Conservation (phyloP, 2,329 filamentous ascomycete genomes). For the Cladophialophora carrionii region DNA sequence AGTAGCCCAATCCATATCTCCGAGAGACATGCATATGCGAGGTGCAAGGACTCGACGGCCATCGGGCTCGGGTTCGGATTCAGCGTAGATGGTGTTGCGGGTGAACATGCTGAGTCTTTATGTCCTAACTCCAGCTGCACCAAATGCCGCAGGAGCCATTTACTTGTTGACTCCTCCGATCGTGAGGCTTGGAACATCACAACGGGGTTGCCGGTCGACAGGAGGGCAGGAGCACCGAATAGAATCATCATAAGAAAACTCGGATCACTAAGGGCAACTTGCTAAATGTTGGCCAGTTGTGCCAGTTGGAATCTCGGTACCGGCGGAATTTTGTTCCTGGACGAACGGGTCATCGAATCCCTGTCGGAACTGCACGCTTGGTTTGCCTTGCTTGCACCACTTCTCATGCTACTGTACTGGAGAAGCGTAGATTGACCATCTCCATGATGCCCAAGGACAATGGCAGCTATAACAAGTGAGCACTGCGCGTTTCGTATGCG, state of each 20-base stretch:
- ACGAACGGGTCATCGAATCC: background rate
- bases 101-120: background rate
- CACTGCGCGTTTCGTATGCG: background rate
- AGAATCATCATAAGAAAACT: background rate
- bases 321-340: background rate
- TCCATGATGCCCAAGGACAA: background rate
- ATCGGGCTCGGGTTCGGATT: no score
- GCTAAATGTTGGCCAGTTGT: background rate
- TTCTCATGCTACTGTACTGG: background rate
- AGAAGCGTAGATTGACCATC: background rate
- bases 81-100: background rate
- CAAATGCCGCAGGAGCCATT: background rate
- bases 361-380: constrained; percentile 1
- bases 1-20: background rate
- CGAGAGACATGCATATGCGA: background rate
- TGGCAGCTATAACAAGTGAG: background rate
- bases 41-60: background rate
- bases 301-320: background rate
- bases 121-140: background rate
- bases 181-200: no score
- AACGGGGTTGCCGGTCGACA: background rate
- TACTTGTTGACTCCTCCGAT: background rate
- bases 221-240: background rate
- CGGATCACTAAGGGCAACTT: background rate
- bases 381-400: background rate